Evolutionary conservation across 805 yeast species (phyloP).

Genomic region (Pichia nanzhaoensis): DNA sequence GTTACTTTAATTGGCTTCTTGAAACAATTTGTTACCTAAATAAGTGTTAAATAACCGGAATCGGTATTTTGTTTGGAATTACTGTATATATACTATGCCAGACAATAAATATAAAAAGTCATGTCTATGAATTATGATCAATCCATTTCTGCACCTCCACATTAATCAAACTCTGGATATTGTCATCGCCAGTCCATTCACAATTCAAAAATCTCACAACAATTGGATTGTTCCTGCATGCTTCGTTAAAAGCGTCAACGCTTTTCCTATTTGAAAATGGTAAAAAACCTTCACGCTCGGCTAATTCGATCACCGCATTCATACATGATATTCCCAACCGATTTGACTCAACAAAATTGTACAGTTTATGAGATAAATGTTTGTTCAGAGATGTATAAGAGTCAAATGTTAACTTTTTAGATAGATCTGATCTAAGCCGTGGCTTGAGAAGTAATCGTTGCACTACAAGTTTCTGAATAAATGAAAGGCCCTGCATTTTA

Average conservation of each 20-base stretch:
- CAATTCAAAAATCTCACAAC: constrained; percentile 6
- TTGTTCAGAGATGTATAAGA: constrained; percentile 55
- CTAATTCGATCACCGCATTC: constrained; percentile 24
- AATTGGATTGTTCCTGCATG: constrained; percentile 3
- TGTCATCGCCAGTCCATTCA: not conserved
- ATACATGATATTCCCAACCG: constrained; percentile 19
- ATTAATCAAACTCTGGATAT: not conserved
- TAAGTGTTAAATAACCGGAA: no score
- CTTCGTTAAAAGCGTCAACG: constrained; percentile 7
- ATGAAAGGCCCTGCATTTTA: constrained; percentile 10
- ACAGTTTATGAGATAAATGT: constrained; percentile 53
- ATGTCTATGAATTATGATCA: not conserved
- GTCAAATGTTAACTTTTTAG: constrained; percentile 18
- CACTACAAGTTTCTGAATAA: constrained; percentile 46
- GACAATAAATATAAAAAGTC: no score
- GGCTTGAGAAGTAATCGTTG: constrained; percentile 52
- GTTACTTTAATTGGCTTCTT: no score
- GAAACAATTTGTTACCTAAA: no score
- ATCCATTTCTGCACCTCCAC: constrained; percentile 1
- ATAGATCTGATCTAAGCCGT: constrained; percentile 33
- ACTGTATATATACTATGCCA: no score
- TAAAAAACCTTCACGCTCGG: constrained; percentile 23
- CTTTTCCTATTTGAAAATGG: constrained; percentile 12
- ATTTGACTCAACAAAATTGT: constrained; percentile 27
- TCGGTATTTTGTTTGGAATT: no score